A percentile compares a stretch with the other conserved stretches of the same genome.
Evolutionary conservation across 495 filamentous ascomycete species (phyloP).

Genomic region (Hypoxylon intermedium): DNA sequence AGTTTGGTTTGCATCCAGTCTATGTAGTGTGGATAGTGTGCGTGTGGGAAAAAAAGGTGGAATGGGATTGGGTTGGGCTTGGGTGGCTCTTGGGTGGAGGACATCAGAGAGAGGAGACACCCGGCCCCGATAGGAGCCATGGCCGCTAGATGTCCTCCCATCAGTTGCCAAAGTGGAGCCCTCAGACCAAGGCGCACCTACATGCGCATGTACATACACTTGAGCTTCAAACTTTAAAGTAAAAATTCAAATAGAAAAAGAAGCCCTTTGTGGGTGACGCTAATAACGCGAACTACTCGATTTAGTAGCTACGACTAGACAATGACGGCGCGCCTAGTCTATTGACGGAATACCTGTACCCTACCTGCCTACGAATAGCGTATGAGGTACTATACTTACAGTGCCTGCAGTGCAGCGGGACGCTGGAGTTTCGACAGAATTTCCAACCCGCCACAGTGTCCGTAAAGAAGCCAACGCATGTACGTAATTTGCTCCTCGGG

Average conservation of each 20-base stretch:
- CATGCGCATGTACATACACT: too few species aligned
- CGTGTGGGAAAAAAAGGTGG: slow-evolving; percentile 52
- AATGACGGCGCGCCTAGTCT: neutral
- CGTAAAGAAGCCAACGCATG: slow-evolving; percentile 1
- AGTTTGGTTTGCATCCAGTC: slow-evolving; percentile 42
- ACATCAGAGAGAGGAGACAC: slow-evolving; percentile 12
- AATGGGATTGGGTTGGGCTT: slow-evolving; percentile 38
- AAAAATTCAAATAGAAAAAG: slow-evolving; percentile 22
- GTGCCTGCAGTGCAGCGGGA: neutral
- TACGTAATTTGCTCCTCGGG: slow-evolving; percentile 3
- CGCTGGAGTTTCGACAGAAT: neutral
- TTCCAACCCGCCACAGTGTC: neutral
- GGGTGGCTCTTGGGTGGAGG: slow-evolving; percentile 28
- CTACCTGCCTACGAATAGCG: too few species aligned
- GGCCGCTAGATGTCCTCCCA: slow-evolving; percentile 17
- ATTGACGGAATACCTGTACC: neutral
- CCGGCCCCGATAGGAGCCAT: slow-evolving; percentile 22
- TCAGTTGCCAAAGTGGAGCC: slow-evolving; percentile 36
- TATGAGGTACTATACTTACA: neutral
- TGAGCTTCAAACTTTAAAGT: slow-evolving; percentile 29
- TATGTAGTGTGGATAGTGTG: slow-evolving; percentile 52
- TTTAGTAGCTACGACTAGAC: slow-evolving; percentile 15
- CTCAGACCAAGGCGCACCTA: slow-evolving; percentile 26
- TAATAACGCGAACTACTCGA: slow-evolving; percentile 22
- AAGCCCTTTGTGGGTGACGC: slow-evolving; percentile 22